Evolutionary conservation across 2,329 filamentous ascomycete species (phyloP).

Genomic region (Colletotrichum eleusines): DNA sequence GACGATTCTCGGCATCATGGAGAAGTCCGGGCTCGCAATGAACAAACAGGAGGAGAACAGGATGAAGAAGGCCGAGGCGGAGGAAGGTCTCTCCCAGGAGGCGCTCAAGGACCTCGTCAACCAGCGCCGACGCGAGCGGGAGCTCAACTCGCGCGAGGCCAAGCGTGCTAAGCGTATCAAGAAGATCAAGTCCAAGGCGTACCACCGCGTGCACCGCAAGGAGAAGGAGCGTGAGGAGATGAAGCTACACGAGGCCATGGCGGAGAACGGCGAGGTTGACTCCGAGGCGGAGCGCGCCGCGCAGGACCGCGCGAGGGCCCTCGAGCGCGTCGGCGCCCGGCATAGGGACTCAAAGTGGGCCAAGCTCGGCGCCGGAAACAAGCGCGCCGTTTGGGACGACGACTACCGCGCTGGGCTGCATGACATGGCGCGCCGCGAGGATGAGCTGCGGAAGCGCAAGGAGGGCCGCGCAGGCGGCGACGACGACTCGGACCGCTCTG

Average conservation of each 20-base stretch:
- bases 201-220: conserved; percentile 90
- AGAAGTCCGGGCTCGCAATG: conserved; percentile 83
- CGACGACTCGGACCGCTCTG: conserved; percentile 60
- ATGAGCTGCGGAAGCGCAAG: conserved; percentile 83
- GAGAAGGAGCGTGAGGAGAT: conserved; percentile 69
- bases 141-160: conserved; percentile 89
- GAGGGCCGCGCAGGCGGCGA: conserved; percentile 72
- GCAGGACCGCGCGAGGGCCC: conserved; percentile 79
- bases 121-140: conserved; percentile 82
- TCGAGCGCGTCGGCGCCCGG: conserved; percentile 86
- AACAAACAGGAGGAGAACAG: conserved; percentile 58
- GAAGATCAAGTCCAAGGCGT: conserved; percentile 98
- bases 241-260: conserved; percentile 64
- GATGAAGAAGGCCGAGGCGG: conserved; percentile 73
- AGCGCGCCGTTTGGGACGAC: conserved; percentile 88
- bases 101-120: conserved; percentile 79
- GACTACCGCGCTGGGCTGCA: conserved; percentile 82
- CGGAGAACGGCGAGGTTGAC: conserved; percentile 69
- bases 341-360: conserved; percentile 94
- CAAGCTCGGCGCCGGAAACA: conserved; percentile 82
- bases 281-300: conserved; percentile 75
- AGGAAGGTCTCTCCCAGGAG: conserved; percentile 77
- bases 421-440: conserved; percentile 85
- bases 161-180: conserved; percentile 92
- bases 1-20: conserved; percentile 88